Conservation (phyloP, 2,329 filamentous ascomycete genomes). For the Neopestalotiopsis rosae region DNA sequence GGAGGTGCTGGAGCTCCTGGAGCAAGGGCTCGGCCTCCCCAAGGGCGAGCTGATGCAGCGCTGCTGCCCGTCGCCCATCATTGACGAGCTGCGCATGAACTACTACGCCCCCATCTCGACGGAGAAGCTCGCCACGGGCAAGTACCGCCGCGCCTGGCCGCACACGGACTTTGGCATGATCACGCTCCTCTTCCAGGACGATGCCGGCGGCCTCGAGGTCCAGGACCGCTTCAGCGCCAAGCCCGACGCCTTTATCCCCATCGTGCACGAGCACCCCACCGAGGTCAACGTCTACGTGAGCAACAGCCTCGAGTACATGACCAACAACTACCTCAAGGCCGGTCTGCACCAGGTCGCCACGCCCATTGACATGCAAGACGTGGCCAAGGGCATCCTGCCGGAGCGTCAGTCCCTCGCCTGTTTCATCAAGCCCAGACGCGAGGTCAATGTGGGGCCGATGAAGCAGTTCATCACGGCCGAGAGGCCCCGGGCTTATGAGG, state of each 20-base stretch:
- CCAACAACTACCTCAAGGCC: conserved; percentile 16
- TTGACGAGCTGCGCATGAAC: conserved; percentile 12
- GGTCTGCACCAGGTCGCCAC: conserved; percentile 18
- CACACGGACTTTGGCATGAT: conserved; percentile 21
- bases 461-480: conserved; percentile 2
- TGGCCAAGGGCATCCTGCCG: conserved; percentile 3
- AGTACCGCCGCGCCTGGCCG: conserved; percentile 19
- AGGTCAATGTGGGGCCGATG: conserved; percentile 17
- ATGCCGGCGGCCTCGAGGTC: conserved; percentile 19
- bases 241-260: conserved; percentile 17
- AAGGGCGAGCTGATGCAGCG: conserved; percentile 4
- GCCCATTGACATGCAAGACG: neutral
- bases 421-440: conserved; percentile 18
- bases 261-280: neutral
- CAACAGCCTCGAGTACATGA: conserved; percentile 20
- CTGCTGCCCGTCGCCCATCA: neutral
- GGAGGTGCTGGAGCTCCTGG: conserved; percentile 6
- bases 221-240: conserved; percentile 14
- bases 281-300: conserved; percentile 19
- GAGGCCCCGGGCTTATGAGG: neutral
- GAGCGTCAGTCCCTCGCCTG: conserved; percentile 16
- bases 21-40: conserved; percentile 1
- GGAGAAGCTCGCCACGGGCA: conserved; percentile 9
- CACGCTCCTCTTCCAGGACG: conserved; percentile 20
- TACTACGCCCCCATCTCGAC: conserved; percentile 17